Conservation (phyloP, 176 grass and related monocot species). For the Raddia guianensis region DNA sequence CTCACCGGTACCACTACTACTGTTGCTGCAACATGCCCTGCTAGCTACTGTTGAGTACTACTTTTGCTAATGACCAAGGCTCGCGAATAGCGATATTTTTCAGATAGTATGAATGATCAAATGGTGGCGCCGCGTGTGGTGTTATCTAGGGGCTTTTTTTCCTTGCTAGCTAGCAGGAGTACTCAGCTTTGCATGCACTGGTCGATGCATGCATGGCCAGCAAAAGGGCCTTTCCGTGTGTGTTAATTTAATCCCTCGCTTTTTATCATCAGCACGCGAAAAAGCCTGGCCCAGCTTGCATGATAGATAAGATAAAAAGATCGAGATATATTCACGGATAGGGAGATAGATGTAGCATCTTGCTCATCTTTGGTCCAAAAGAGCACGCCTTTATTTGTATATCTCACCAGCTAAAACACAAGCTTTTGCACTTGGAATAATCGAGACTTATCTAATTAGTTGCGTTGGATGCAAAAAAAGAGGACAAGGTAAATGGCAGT, state of each 20-base stretch:
- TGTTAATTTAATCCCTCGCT: slow-evolving; percentile 38
- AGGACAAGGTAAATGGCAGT: neutral
- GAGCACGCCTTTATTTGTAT: slow-evolving; percentile 39
- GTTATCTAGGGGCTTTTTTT: slow-evolving; percentile 15
- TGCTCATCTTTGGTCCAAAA: slow-evolving; percentile 49
- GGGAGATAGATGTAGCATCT: slow-evolving; percentile 12
- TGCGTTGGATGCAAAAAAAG: slow-evolving; percentile 39
- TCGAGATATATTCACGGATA: slow-evolving; percentile 21
- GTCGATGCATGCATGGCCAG: neutral
- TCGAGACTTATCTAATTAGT: slow-evolving; percentile 40
- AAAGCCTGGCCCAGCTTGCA: slow-evolving; percentile 44
- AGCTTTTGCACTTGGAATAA: slow-evolving; percentile 54
- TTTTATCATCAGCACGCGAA: slow-evolving; percentile 62
- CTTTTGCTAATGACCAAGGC: neutral
- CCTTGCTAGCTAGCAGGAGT: neutral
- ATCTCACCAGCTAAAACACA: neutral
- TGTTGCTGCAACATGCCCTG: neutral
- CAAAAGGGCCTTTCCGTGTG: slow-evolving; percentile 50
- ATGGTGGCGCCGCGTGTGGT: neutral
- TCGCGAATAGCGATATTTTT: too few species aligned
- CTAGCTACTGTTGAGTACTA: neutral
- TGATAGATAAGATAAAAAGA: slow-evolving; percentile 54
- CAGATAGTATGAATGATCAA: too few species aligned
- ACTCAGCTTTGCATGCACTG: slow-evolving; percentile 3
- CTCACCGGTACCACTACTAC: neutral